These are phyloP conservation scores for Ophiostoma fasciatum DNA, from an alignment of 2,329 filamentous ascomycete species.

Conservation along the genomic window DNA sequence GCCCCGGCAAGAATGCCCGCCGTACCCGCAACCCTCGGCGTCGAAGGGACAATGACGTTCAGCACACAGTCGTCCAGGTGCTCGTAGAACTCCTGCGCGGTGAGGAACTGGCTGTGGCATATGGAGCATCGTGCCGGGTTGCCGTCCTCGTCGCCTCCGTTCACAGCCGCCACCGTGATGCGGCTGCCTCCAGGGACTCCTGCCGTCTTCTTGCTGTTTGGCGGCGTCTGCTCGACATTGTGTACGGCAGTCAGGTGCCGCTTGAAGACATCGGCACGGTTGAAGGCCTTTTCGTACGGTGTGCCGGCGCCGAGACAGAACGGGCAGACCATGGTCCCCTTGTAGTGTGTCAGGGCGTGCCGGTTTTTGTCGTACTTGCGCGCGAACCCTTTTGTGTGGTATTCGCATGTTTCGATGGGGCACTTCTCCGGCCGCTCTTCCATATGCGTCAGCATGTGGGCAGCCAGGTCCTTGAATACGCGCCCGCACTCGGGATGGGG, in stretches of 20 bases:
- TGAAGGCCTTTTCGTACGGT: slow-evolving; percentile 86
- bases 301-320: slow-evolving; percentile 86
- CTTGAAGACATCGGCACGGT: slow-evolving; percentile 94
- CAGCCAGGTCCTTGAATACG: slow-evolving; percentile 51
- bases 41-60: slow-evolving; percentile 39
- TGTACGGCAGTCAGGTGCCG: slow-evolving; percentile 86
- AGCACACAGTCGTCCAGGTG: slow-evolving; percentile 62
- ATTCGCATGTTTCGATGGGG: slow-evolving; percentile 84
- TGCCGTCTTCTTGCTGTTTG: slow-evolving; percentile 68
- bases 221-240: slow-evolving; percentile 83
- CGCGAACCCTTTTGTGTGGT: slow-evolving; percentile 86
- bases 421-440: slow-evolving; percentile 91
- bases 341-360: slow-evolving; percentile 92
- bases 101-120: slow-evolving; percentile 63
- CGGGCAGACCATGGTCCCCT: slow-evolving; percentile 93
- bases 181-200: slow-evolving; percentile 14
- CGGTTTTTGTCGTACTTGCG: slow-evolving; percentile 97
- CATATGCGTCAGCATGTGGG: slow-evolving; percentile 94
- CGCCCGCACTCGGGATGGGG: slow-evolving; percentile 43
- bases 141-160: slow-evolving; percentile 1
- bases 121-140: slow-evolving; percentile 68
- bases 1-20: not conserved
- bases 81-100: slow-evolving; percentile 93
- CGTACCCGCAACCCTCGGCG: slow-evolving; percentile 18
- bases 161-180: slow-evolving; percentile 6